These are phyloP conservation scores for Prunus mira DNA, from an alignment of 306 rosid genomes.

Conservation along the genomic window DNA sequence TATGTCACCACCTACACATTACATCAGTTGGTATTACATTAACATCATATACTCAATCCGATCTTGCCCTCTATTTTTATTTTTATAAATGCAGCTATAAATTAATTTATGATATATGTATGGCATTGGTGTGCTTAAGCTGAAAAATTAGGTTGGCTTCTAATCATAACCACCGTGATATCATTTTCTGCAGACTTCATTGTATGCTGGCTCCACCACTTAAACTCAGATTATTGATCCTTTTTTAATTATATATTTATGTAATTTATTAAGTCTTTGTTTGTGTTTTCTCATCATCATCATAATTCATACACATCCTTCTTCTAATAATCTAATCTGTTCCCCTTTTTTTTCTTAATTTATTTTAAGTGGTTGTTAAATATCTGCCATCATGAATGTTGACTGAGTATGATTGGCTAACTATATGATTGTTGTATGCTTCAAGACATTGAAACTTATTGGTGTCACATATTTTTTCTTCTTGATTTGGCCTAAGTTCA, in stretches of 20 bases:
- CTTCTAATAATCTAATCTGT: too few species aligned
- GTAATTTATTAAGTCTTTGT: too few species aligned
- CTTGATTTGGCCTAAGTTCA: background rate
- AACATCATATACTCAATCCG: background rate
- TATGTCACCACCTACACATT: background rate
- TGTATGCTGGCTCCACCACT: too few species aligned
- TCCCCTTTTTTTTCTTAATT: too few species aligned
- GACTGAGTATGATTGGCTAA: background rate
- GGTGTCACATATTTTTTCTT: background rate
- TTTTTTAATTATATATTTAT: too few species aligned
- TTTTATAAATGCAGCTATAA: too few species aligned
- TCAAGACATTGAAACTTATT: too few species aligned
- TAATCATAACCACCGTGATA: background rate
- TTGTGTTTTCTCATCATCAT: too few species aligned
- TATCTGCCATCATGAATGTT: background rate
- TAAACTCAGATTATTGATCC: background rate
- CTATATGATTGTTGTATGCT: too few species aligned
- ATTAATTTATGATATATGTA: background rate
- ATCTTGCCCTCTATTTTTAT: background rate
- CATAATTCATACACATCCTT: too few species aligned
- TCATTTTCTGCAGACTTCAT: too few species aligned
- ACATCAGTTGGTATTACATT: constrained; percentile 25
- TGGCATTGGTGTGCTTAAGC: background rate
- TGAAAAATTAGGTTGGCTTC: background rate
- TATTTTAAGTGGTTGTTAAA: too few species aligned